Base-by-base conservation (phyloP, 179 eudicot species). In the Silene vulgaris region DNA sequence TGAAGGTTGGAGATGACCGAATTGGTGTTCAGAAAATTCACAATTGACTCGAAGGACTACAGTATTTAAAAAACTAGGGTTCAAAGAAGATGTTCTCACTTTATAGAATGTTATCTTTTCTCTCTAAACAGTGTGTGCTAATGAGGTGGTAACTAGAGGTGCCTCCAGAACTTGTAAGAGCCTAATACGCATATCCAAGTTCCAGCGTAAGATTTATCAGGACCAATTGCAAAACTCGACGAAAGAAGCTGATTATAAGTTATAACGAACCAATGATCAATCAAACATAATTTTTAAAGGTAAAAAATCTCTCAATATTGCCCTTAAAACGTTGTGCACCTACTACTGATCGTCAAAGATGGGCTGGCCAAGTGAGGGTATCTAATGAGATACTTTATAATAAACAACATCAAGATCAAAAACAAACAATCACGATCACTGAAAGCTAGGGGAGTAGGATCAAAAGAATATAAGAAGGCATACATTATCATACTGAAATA, bases 201-300 rank as follows among this genome's bases (percentile, higher is more conserved):
- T 67, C 35, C 60, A 52, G 32, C 61, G 35, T 69, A 69, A 69
- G 69, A 79, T 61, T 21, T 48, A 68, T 60, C 20, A 69, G 9
- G 57, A 32, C 75, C 66, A 26, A 26, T 45, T 65, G 4, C 61
- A 11, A 52, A 40, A 0, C 17, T 30, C 4, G 23, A 2, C 13
- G 17, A 26, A 21, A 79, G 21, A 61, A 61, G 65, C 29, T 52
- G 66, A 62, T 26, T 21, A 26, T 9, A 62, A 20, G 26, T 26
- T 21, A 26, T 9, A 62, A 20, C 28, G 16, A 62, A 62, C 66
- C 32, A 5, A 35, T 35, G 40, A 62, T 61, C 3, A 71, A 9
- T 52, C 21, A n/a, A 28, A 19, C 40, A 74, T 16, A 62, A 48
- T 32, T 50, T 50, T 37, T 68, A 48, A 48, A 21, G 62, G 62